These are phyloP conservation scores for Actinidia chinensis DNA, from an alignment of 179 eudicot genomes.

Conservation along the genomic window DNA sequence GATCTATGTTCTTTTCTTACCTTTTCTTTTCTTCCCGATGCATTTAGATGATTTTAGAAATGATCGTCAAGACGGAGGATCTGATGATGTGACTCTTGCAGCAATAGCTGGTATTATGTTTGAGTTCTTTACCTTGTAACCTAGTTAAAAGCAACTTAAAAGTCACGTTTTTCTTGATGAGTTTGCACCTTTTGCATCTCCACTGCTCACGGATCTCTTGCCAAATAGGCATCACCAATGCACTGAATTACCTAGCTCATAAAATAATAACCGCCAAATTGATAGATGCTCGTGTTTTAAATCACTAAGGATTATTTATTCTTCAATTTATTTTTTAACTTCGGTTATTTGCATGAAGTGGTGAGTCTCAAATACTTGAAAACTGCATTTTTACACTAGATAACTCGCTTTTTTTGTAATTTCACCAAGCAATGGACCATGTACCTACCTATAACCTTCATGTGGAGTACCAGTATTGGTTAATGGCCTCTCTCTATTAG, in stretches of 20 bases:
- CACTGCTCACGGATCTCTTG: neutral
- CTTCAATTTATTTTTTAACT: too few relatives aligned
- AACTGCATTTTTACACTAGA: neutral
- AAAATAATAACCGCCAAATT: too few relatives aligned
- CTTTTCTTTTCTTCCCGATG: conserved; percentile 55
- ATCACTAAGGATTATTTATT: too few relatives aligned
- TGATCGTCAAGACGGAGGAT: conserved; percentile 88
- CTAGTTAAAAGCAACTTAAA: neutral
- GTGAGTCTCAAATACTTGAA: too few relatives aligned
- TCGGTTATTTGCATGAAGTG: too few relatives aligned
- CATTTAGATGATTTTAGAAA: conserved; percentile 95
- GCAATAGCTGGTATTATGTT: conserved; percentile 74
- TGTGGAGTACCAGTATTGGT: neutral
- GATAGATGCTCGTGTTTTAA: too few relatives aligned
- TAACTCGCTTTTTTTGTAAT: neutral
- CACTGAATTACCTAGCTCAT: neutral
- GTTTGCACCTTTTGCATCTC: neutral
- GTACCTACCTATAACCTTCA: neutral
- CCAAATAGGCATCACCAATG: neutral
- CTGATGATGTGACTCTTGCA: conserved; percentile 99
- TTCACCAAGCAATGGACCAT: neutral
- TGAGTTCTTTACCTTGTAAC: conserved; percentile 10
- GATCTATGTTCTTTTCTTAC: neutral
- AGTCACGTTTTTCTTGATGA: neutral
- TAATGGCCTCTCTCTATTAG: neutral